A percentile compares a stretch with the other conserved stretches of the same genome.
phyloP scores from a whole-genome alignment of 108 stramenopile species.

The Epipyxis sp. region DNA sequence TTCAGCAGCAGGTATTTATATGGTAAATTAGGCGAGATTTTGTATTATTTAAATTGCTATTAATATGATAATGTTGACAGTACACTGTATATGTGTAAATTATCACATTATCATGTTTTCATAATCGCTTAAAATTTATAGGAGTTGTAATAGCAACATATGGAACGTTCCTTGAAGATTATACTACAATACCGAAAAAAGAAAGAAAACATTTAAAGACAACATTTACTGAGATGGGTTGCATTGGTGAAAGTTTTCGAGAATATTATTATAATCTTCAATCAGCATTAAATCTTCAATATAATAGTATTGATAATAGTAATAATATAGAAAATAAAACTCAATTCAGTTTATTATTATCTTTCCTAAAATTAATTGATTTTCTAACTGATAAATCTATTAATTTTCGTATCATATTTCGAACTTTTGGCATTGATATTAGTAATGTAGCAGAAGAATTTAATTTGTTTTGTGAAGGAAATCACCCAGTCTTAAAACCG shows the following conservation, averaged over 20 bases:
- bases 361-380: background rate
- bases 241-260: constrained; percentile 2
- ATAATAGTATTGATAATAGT: background rate
- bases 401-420: constrained; percentile 15
- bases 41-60: too few relatives aligned
- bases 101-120: too few relatives aligned
- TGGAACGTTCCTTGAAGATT: constrained; percentile 19
- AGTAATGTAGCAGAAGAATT: constrained; percentile 1
- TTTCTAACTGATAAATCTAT: background rate
- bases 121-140: too few relatives aligned
- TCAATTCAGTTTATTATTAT: background rate
- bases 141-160: background rate
- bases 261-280: background rate
- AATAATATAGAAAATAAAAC: background rate
- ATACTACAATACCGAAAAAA: background rate
- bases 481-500: background rate
- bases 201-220: constrained; percentile 18
- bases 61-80: too few relatives aligned
- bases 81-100: too few relatives aligned
- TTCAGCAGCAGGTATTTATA: background rate
- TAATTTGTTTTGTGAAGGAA: constrained; percentile 19
- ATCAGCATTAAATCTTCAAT: background rate
- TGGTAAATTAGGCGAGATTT: too few relatives aligned
- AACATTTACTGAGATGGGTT: background rate
- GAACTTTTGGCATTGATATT: constrained; percentile 19